Conservation (phyloP, 2,329 filamentous ascomycete species). For the Colletotrichum incanum region DNA sequence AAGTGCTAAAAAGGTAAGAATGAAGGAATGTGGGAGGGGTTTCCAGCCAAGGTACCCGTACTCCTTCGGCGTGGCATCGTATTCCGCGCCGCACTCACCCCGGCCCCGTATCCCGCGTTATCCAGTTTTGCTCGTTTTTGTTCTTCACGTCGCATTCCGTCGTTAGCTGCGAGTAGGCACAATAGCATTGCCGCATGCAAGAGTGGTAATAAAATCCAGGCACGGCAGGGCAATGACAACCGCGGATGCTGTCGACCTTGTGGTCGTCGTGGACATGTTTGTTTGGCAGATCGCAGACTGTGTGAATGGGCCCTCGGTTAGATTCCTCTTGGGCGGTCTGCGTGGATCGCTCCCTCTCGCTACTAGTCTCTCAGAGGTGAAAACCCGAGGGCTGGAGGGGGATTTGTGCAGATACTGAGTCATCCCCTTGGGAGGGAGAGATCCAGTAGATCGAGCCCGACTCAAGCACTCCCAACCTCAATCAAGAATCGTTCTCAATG, state of each 20-base stretch:
- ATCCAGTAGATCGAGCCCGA: slow-evolving; percentile 10
- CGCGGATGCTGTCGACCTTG: not conserved
- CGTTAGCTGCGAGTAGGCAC: slow-evolving; percentile 17
- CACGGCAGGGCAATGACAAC: not conserved
- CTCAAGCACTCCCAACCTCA: slow-evolving; percentile 33
- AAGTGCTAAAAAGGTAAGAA: slow-evolving; percentile 23
- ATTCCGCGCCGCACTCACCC: slow-evolving; percentile 9
- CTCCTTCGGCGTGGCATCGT: slow-evolving; percentile 28
- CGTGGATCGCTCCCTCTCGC: not conserved
- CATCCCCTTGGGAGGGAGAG: slow-evolving; percentile 24
- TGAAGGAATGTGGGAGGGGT: slow-evolving; percentile 27
- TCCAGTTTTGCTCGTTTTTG: not conserved
- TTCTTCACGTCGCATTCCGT: not conserved
- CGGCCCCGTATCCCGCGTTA: slow-evolving; percentile 7
- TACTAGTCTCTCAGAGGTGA: not conserved
- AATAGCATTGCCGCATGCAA: slow-evolving; percentile 19
- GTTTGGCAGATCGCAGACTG: not conserved
- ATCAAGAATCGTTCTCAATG: slow-evolving; percentile 14
- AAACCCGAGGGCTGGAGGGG: slow-evolving; percentile 10
- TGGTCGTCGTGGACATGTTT: slow-evolving; percentile 9
- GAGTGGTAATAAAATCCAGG: slow-evolving; percentile 10
- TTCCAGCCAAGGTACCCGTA: slow-evolving; percentile 33
- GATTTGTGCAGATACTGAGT: slow-evolving; percentile 3
- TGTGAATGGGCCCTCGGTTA: not conserved
- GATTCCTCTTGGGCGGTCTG: not conserved